These are phyloP conservation scores for Balamuthia mandrillaris DNA, from an alignment of 208 protist genomes.

Conservation along the genomic window DNA sequence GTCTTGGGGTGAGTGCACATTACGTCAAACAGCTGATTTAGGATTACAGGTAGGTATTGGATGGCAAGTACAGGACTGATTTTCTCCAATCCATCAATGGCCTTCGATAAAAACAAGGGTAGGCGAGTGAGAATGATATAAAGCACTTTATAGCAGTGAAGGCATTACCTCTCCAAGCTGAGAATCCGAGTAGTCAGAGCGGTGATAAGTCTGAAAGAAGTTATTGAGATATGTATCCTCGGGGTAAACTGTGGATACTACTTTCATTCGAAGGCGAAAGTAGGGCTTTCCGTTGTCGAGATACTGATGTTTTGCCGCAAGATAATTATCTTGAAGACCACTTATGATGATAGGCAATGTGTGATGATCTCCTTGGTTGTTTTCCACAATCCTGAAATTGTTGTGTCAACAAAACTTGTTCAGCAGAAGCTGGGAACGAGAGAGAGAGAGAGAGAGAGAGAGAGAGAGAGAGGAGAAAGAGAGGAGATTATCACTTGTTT, in stretches of 20 bases:
- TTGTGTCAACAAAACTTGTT: not conserved
- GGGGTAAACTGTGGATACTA: constrained; percentile 44
- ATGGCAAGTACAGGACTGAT: not conserved
- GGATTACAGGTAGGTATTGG: constrained; percentile 23
- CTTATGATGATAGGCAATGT: constrained; percentile 7
- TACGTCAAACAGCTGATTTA: constrained; percentile 25
- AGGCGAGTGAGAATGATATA: not conserved
- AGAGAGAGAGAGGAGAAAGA: not conserved
- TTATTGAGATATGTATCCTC: constrained; percentile 41
- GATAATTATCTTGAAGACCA: constrained; percentile 15
- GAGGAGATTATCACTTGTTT: not conserved
- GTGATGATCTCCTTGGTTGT: not conserved
- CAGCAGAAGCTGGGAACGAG: not conserved
- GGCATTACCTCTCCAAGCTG: too few species aligned
- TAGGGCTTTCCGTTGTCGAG: constrained; percentile 39
- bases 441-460: not conserved
- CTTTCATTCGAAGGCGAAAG: constrained; percentile 37
- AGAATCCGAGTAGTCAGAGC: too few species aligned
- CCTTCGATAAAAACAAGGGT: not conserved
- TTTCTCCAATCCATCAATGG: not conserved
- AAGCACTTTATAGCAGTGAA: not conserved
- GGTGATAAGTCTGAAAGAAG: constrained; percentile 41
- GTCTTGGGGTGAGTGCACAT: constrained; percentile 12
- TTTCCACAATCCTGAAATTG: not conserved
- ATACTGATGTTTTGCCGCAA: not conserved